Base-by-base conservation (phyloP, 306 rosid genomes). In the Pueraria montana region DNA sequence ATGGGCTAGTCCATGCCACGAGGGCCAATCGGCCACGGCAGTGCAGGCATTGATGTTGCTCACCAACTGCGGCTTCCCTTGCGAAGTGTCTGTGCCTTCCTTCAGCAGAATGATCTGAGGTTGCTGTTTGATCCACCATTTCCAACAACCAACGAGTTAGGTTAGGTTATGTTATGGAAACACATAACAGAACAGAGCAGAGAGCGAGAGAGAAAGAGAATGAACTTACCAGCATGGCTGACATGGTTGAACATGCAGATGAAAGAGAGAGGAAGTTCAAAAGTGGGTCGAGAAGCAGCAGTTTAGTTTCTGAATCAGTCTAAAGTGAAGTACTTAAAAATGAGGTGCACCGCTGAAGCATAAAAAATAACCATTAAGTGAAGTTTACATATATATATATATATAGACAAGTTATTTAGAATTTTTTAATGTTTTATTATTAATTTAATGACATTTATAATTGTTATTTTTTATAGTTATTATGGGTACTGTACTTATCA, bases 1-100 rank as follows among this genome's bases (percentile, higher is more conserved):
- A 96, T 96, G 87, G 93, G 97, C 61, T 96, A 93, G 89, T 96
- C 99, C 99, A 96, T 96, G 36, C 99, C 99, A 58, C 99, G 91
- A 0, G 99, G 99, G 1, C 99, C 99, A 5, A 96, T 96, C 99
- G 4, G 98, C 96, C 75, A 94, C 96, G 4, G 94, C 97, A 5
- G 94, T 91, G 83, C 99, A 96, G 21, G 99, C 99, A 83, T 96
- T 96, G 78, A 96, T 96, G 89, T 96, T 96, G 91, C 99, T 96
- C 32, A 96, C 90, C 6, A 96, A 80, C 90, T 96, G 99, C 17
- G 98, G 81, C 87, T 93, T 96, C 38, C 99, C 99, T 74, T 96
- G 99, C 38, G 99, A 93, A 18, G 99, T 92, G 83, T 96, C 99
- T 5, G 99, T 96, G 1, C 99, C 99, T 83, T 96, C 99, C 88